phyloP scores from a whole-genome alignment of 345 rosid species.

The Salix dunnii region DNA sequence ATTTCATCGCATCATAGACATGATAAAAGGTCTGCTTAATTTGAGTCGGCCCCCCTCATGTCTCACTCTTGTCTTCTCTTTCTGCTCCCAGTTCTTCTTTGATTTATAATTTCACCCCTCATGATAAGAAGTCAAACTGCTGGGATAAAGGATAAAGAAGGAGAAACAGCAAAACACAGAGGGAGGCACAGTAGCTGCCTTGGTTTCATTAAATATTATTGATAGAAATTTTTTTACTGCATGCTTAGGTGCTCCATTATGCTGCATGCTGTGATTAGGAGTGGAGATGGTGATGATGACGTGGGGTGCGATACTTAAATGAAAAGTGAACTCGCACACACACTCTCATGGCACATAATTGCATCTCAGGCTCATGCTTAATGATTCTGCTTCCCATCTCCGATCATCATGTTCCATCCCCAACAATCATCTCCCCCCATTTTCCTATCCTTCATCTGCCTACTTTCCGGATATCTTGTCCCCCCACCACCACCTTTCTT shows the following conservation, averaged over 20 bases:
- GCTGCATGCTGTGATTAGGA: not conserved
- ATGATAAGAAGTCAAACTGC: too few species aligned
- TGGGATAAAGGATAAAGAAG: not conserved
- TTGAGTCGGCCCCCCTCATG: not conserved
- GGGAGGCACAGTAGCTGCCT: not conserved
- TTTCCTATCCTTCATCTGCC: conserved; percentile 8
- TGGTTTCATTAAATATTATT: not conserved
- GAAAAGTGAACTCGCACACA: conserved; percentile 28
- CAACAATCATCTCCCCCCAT: conserved; percentile 23
- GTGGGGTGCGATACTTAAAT: conserved; percentile 12
- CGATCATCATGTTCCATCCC: conserved; percentile 33
- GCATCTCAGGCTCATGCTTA: conserved; percentile 61
- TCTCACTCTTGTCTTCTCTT: not conserved
- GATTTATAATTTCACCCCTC: not conserved
- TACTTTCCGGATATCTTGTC: not conserved
- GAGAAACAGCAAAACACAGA: not conserved
- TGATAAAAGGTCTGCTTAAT: not conserved
- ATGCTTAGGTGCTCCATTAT: not conserved
- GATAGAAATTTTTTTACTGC: not conserved
- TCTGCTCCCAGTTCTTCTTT: not conserved
- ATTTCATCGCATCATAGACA: conserved; percentile 55
- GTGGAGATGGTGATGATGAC: conserved; percentile 14
- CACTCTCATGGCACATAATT: conserved; percentile 57
- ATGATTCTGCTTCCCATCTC: conserved; percentile 64
- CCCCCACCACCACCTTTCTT: not conserved